These are phyloP conservation scores for Coniochaeta hoffmannii DNA, from an alignment of 2,329 filamentous ascomycete species.

Conservation along the genomic window DNA sequence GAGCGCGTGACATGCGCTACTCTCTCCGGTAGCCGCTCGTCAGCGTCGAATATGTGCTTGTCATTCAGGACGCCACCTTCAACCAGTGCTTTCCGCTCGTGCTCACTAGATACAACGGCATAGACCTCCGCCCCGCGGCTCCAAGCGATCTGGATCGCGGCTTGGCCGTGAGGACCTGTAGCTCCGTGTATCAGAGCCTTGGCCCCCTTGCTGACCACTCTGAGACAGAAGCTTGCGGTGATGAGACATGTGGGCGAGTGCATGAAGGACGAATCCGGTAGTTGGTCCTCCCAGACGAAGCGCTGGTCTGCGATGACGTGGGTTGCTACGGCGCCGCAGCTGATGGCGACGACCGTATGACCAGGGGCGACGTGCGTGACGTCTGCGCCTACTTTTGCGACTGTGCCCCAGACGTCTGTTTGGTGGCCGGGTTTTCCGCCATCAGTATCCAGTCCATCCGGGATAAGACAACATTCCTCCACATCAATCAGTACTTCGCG, in stretches of 20 bases:
- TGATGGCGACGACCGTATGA: background rate
- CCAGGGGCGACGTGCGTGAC: background rate
- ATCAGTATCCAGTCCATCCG: background rate
- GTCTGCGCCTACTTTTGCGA: background rate
- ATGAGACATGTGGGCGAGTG: slow-evolving; percentile 12
- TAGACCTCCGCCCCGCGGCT: slow-evolving; percentile 31
- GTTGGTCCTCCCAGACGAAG: slow-evolving; percentile 19
- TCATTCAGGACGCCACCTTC: slow-evolving; percentile 13
- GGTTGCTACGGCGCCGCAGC: background rate
- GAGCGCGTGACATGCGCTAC: slow-evolving; percentile 24
- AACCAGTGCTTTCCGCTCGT: slow-evolving; percentile 30
- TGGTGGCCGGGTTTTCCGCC: background rate
- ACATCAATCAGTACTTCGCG: background rate
- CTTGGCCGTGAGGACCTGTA: slow-evolving; percentile 34
- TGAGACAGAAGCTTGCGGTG: slow-evolving; percentile 35
- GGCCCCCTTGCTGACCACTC: slow-evolving; percentile 18
- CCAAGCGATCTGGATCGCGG: slow-evolving; percentile 32
- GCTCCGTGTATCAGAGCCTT: slow-evolving; percentile 36
- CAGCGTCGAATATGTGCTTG: slow-evolving; percentile 24
- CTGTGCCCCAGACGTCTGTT: background rate
- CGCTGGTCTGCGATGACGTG: background rate
- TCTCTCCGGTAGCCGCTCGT: slow-evolving; percentile 7
- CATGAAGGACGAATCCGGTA: slow-evolving; percentile 18
- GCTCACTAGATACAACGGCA: slow-evolving; percentile 25
- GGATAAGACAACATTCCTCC: background rate